Percentiles rank a stretch among this genome's conserved stretches.
Evolutionary conservation across 2,329 filamentous ascomycete genomes (phyloP).

Genomic region (Alternaria postmessia): DNA sequence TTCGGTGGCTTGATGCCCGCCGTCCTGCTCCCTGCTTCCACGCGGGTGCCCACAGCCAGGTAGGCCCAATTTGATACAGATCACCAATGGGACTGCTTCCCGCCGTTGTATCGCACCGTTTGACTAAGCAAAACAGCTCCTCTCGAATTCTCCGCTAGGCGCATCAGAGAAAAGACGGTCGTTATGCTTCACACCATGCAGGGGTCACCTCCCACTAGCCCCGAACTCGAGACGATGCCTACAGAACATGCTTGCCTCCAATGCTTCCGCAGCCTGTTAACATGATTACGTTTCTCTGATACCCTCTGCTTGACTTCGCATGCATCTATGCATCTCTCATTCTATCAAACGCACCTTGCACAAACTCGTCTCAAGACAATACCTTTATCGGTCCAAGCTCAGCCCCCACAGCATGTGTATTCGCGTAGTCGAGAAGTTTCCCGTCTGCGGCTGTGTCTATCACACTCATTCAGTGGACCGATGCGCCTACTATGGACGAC

Average conservation of each 20-base stretch:
- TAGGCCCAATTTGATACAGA: constrained; percentile 2
- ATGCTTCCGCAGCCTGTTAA: not conserved
- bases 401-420: constrained; percentile 42
- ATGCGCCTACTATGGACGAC: constrained; percentile 44
- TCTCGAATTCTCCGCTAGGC: not conserved
- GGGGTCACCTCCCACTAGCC: not conserved
- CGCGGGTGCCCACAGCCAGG: constrained; percentile 7
- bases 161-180: not conserved
- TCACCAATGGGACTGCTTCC: constrained; percentile 11
- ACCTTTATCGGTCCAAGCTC: not conserved
- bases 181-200: constrained; percentile 2
- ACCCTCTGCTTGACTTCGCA: not conserved
- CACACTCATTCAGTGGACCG: constrained; percentile 48
- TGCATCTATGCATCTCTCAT: not conserved
- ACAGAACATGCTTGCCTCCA: not conserved
- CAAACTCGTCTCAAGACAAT: not conserved
- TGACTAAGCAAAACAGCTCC: not conserved
- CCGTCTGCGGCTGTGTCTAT: constrained; percentile 50
- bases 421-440: constrained; percentile 47
- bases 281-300: not conserved
- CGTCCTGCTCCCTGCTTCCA: constrained; percentile 6
- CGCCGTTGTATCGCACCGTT: not conserved
- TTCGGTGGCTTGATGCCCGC: constrained; percentile 10
- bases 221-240: constrained; percentile 5
- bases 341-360: not conserved